These are phyloP conservation scores for Eremomyces bilateralis DNA, from an alignment of 495 filamentous ascomycete genomes.

Conservation along the genomic window DNA sequence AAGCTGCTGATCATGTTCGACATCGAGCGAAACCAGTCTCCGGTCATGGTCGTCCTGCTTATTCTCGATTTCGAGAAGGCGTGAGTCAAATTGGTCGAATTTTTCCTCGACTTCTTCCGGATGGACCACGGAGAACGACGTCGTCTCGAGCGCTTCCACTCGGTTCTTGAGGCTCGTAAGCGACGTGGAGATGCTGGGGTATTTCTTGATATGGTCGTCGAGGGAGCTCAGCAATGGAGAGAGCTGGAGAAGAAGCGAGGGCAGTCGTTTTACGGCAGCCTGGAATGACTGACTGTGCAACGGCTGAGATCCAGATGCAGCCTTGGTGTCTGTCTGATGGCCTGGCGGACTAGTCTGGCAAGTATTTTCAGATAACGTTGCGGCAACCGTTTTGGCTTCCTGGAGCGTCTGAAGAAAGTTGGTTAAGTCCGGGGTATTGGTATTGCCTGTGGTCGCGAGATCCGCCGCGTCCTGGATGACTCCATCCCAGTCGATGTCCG, in stretches of 20 bases:
- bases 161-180: conserved; percentile 31
- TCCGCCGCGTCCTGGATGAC: too few relatives aligned
- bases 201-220: conserved; percentile 12
- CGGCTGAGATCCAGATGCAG: background rate
- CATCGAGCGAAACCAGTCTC: too few relatives aligned
- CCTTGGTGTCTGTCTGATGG: background rate
- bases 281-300: background rate
- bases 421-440: conserved; percentile 9
- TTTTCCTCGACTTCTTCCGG: conserved; percentile 37
- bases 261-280: background rate
- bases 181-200: conserved; percentile 13
- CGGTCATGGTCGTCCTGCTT: conserved; percentile 37
- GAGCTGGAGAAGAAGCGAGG: background rate
- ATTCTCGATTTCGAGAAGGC: conserved; percentile 38
- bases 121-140: conserved; percentile 31
- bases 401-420: conserved; percentile 9
- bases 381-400: conserved; percentile 9
- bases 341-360: background rate
- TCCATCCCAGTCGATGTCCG: too few relatives aligned
- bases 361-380: background rate
- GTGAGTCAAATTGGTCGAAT: conserved; percentile 33
- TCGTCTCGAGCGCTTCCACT: conserved; percentile 35
- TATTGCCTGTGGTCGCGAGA: background rate
- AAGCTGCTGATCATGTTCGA: conserved; percentile 20
- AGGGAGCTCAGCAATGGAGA: conserved; percentile 10